phyloP scores from a whole-genome alignment of 192 early-diverging fungal genomes.

The Linnemannia exigua region DNA sequence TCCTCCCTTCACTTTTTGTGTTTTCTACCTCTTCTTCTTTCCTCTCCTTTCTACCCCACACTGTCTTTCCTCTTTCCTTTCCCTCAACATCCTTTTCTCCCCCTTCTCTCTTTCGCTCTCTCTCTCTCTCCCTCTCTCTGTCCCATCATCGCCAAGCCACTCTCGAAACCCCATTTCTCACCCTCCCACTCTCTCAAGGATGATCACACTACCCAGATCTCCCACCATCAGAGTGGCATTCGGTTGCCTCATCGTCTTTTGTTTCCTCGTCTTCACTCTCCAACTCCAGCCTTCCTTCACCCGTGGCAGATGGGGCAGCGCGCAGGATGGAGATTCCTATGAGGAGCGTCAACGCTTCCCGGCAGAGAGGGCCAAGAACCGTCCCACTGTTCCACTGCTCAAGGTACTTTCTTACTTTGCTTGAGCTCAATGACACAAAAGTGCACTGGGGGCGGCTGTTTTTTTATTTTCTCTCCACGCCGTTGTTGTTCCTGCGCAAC shows the following conservation, averaged over 20 bases:
- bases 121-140: background rate
- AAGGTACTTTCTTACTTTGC: constrained; percentile 10
- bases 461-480: background rate
- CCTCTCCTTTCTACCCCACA: background rate
- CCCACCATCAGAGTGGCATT: constrained; percentile 28
- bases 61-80: background rate
- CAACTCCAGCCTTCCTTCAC: background rate
- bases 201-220: constrained; percentile 40
- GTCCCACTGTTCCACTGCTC: constrained; percentile 12
- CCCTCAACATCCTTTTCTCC: constrained; percentile 23
- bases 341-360: background rate
- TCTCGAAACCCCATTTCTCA: background rate
- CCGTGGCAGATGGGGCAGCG: constrained; percentile 3
- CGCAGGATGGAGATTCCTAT: too few relatives aligned
- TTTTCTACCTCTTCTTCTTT: background rate
- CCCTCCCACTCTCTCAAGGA: background rate
- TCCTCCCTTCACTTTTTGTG: background rate
- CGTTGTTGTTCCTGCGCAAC: background rate
- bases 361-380: background rate
- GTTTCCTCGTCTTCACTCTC: constrained; percentile 15
- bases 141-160: background rate
- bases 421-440: too few relatives aligned
- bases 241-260: constrained; percentile 3
- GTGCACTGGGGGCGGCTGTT: too few relatives aligned
- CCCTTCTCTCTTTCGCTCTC: background rate